These are phyloP conservation scores for Schizonepeta tenuifolia DNA, from an alignment of 257 asterid genomes.

Conservation along the genomic window DNA sequence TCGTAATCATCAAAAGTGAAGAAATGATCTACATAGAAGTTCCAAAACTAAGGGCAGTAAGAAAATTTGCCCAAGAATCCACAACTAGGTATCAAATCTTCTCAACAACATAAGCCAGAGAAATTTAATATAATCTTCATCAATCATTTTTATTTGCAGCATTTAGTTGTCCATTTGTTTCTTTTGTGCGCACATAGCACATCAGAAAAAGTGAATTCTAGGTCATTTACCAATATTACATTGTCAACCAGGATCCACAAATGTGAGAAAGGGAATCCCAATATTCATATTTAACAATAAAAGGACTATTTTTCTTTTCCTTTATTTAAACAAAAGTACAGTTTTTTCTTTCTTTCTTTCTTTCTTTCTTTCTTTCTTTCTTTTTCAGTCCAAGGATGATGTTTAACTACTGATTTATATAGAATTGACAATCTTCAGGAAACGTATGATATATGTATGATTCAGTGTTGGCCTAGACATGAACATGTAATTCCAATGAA, in stretches of 20 bases:
- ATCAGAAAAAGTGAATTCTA: not conserved
- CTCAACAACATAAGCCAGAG: not conserved
- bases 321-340: not conserved
- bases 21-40: not conserved
- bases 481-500: not conserved
- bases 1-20: not conserved
- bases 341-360: not conserved
- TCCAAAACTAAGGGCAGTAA: slow-evolving; percentile 10
- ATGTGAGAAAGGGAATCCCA: not conserved
- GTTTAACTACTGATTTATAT: not conserved
- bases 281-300: not conserved
- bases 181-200: not conserved
- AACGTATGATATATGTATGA: not conserved
- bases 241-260: not conserved
- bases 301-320: not conserved
- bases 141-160: not conserved
- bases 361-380: not conserved
- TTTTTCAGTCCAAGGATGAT: not conserved
- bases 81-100: not conserved
- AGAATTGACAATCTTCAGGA: not conserved
- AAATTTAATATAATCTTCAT: not conserved
- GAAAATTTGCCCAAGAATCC: not conserved
- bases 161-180: not conserved
- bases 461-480: not conserved
- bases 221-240: not conserved